These are phyloP conservation scores for Trapa incisa DNA, from an alignment of 345 rosid species.

Conservation along the genomic window DNA sequence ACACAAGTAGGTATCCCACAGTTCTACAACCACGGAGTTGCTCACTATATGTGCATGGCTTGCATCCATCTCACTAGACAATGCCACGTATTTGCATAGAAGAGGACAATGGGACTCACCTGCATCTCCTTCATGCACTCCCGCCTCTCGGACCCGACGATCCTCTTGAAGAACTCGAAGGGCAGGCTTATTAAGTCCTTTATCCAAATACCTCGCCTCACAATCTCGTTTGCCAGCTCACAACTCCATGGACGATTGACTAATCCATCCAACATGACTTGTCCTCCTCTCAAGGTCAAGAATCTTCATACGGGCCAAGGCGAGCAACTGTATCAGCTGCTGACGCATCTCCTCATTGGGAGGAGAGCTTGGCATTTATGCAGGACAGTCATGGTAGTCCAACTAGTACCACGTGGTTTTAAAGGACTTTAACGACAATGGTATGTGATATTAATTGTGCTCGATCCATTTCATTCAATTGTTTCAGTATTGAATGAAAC, in stretches of 20 bases:
- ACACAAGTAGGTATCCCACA: slow-evolving; percentile 53
- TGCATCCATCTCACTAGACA: slow-evolving; percentile 14
- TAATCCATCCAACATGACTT: slow-evolving; percentile 37
- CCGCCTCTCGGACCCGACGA: slow-evolving; percentile 57
- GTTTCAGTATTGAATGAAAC: too few relatives aligned
- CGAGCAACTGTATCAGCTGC: slow-evolving; percentile 70
- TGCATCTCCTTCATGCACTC: slow-evolving; percentile 83
- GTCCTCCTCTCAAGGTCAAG: slow-evolving; percentile 66
- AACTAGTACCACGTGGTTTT: slow-evolving; percentile 67
- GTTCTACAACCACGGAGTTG: slow-evolving; percentile 36
- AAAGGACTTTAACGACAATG: too few relatives aligned
- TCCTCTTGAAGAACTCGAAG: slow-evolving; percentile 54
- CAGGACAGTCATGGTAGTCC: slow-evolving; percentile 65
- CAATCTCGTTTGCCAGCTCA: slow-evolving; percentile 27
- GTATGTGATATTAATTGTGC: too few relatives aligned
- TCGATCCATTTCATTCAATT: too few relatives aligned
- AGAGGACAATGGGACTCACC: slow-evolving; percentile 47
- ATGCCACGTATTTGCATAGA: slow-evolving; percentile 39
- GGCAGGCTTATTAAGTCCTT: slow-evolving; percentile 62
- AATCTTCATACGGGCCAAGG: slow-evolving; percentile 87
- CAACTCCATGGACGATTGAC: slow-evolving; percentile 43
- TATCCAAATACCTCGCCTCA: slow-evolving; percentile 53
- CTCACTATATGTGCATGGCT: slow-evolving; percentile 24
- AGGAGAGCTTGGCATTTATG: slow-evolving; percentile 42
- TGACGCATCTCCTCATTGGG: slow-evolving; percentile 55